Evolutionary conservation across 2,329 filamentous ascomycete genomes (phyloP).

Genomic region (Phyllosticta citribraziliensis): DNA sequence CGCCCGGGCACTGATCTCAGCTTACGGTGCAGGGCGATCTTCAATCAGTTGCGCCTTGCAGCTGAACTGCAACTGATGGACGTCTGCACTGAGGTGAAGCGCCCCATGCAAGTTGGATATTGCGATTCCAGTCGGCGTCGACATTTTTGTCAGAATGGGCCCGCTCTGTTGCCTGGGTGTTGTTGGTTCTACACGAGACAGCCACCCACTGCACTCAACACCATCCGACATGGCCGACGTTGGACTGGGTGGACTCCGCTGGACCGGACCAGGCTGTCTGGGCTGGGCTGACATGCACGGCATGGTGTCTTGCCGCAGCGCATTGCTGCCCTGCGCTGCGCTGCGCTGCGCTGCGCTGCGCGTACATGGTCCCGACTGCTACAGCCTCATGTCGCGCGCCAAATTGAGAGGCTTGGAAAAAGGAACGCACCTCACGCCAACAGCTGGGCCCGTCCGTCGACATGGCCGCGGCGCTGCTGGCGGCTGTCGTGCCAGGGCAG

Average conservation of each 20-base stretch:
- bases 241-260: too few relatives aligned
- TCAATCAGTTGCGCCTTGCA: not conserved
- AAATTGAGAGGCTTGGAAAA: not conserved
- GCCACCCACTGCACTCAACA: too few relatives aligned
- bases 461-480: not conserved
- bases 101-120: too few relatives aligned
- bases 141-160: too few relatives aligned
- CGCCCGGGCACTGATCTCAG: not conserved
- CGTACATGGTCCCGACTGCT: not conserved
- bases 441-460: not conserved
- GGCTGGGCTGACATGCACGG: not conserved
- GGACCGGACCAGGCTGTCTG: too few relatives aligned
- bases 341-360: not conserved
- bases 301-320: not conserved
- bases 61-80: not conserved
- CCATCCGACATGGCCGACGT: too few relatives aligned
- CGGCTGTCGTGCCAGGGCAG: constrained; percentile 6
- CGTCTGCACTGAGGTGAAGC: not conserved
- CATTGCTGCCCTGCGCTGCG: not conserved
- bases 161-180: too few relatives aligned
- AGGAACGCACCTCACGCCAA: not conserved
- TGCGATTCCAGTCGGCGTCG: too few relatives aligned
- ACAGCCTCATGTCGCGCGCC: not conserved
- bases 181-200: too few relatives aligned
- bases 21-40: not conserved